These are phyloP conservation scores for Nigrospora oryzae DNA, from an alignment of 2,329 filamentous ascomycete species.

Conservation along the genomic window DNA sequence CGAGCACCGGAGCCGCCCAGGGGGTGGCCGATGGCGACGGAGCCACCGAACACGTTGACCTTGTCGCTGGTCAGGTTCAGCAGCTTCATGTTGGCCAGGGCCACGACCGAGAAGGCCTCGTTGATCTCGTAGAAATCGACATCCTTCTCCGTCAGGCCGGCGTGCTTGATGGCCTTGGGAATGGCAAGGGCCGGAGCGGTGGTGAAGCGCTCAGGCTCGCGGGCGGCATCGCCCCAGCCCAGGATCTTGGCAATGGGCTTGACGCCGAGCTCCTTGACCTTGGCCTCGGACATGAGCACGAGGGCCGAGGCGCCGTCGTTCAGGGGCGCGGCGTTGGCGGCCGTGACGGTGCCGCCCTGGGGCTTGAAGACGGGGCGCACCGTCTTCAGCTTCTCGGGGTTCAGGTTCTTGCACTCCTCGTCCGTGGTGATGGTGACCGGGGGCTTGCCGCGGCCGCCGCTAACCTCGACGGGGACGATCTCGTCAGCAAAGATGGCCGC, in stretches of 20 bases:
- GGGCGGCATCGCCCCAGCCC: constrained; percentile 91
- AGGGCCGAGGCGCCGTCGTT: constrained; percentile 91
- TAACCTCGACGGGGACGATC: constrained; percentile 83
- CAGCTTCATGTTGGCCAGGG: constrained; percentile 92
- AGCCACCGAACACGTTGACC: constrained; percentile 92
- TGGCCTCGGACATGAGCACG: constrained; percentile 88
- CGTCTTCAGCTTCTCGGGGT: constrained; percentile 71
- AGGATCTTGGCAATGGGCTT: constrained; percentile 95
- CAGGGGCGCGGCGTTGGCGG: constrained; percentile 91
- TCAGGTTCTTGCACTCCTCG: constrained; percentile 94
- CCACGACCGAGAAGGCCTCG: constrained; percentile 96
- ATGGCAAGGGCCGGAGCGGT: constrained; percentile 89
- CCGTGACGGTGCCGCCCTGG: constrained; percentile 80
- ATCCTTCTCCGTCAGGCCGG: constrained; percentile 66
- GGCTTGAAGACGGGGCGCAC: constrained; percentile 80
- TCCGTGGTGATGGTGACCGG: constrained; percentile 71
- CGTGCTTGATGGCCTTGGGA: constrained; percentile 95
- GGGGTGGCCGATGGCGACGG: constrained; percentile 92
- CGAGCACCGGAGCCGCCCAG: constrained; percentile 89
- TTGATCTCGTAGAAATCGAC: constrained; percentile 98
- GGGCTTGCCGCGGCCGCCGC: constrained; percentile 85
- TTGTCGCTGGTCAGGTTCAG: constrained; percentile 71
- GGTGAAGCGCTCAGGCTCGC: constrained; percentile 91
- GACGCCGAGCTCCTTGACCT: constrained; percentile 83
- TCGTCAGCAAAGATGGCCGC: constrained; percentile 74